These are phyloP conservation scores for Vicia villosa DNA, from an alignment of 306 rosid species.

Conservation along the genomic window DNA sequence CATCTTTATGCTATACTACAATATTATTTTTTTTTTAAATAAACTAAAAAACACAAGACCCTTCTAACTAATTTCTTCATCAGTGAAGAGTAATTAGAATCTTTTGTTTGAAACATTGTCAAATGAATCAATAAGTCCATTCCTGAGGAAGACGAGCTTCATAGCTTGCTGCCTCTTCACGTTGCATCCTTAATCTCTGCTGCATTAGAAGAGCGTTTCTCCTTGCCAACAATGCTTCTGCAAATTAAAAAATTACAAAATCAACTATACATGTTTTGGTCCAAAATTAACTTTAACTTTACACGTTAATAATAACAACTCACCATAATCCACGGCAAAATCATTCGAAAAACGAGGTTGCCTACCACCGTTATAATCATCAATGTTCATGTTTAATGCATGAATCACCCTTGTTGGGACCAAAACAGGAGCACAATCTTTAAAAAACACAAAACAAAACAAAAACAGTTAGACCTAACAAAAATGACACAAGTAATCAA, in stretches of 20 bases:
- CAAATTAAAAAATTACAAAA: not conserved
- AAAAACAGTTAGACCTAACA: not conserved
- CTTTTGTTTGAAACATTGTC: not conserved
- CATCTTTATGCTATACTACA: conserved; percentile 30
- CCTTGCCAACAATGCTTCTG: conserved; percentile 57
- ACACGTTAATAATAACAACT: not conserved
- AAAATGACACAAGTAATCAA: no score
- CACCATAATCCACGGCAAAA: conserved; percentile 50
- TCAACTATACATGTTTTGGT: not conserved
- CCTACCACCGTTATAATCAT: conserved; percentile 41
- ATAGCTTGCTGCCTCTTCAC: conserved; percentile 54
- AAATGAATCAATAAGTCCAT: conserved; percentile 64
- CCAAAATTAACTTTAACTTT: not conserved
- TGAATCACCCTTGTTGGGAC: conserved; percentile 67
- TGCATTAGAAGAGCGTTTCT: conserved; percentile 58
- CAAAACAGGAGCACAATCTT: conserved; percentile 57
- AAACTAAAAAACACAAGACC: conserved; percentile 37
- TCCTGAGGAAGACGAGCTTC: conserved; percentile 76
- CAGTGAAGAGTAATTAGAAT: conserved; percentile 15
- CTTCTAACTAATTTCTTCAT: conserved; percentile 32
- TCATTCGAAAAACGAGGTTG: conserved; percentile 43
- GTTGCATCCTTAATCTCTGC: conserved; percentile 45
- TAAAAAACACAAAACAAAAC: not conserved
- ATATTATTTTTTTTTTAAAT: not conserved
- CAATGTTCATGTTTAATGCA: conserved; percentile 56